A percentile compares a stretch with the other conserved stretches of the same genome.
Conservation (phyloP, 2,329 filamentous ascomycete genomes). For the Ophiostoma himal-ulmi region DNA sequence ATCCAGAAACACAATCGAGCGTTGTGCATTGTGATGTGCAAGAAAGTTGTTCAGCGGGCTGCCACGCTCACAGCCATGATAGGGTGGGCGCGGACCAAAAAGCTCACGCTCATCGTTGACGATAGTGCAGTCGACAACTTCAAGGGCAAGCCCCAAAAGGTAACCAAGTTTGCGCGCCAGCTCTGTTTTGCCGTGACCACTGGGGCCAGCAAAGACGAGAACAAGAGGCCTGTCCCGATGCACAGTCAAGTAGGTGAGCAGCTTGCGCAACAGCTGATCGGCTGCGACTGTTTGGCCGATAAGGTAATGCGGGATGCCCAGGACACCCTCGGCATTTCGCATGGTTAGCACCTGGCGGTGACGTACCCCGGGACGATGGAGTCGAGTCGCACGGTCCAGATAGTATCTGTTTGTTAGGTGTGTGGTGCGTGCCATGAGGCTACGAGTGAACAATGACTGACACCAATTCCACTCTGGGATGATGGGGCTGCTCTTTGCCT, state of each 20-base stretch:
- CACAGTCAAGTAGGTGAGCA: slow-evolving; percentile 20
- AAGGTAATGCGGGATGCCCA: slow-evolving; percentile 19
- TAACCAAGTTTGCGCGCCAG: slow-evolving; percentile 20
- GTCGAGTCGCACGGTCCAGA: slow-evolving; percentile 17
- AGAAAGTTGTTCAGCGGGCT: slow-evolving; percentile 23
- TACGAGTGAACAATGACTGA: neutral
- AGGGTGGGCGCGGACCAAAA: slow-evolving; percentile 20
- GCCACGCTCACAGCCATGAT: slow-evolving; percentile 19
- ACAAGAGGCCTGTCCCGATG: slow-evolving; percentile 18
- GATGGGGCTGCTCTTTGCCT: neutral
- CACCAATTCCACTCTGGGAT: slow-evolving; percentile 2
- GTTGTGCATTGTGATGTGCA: neutral
- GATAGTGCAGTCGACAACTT: slow-evolving; percentile 23
- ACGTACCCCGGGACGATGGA: slow-evolving; percentile 16
- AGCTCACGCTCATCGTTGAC: slow-evolving; percentile 21
- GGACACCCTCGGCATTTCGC: slow-evolving; percentile 16
- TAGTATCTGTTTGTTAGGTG: slow-evolving; percentile 21
- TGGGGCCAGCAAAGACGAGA: slow-evolving; percentile 22
- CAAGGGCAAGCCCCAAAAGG: slow-evolving; percentile 16
- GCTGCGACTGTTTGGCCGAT: slow-evolving; percentile 21
- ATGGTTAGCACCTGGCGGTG: slow-evolving; percentile 14
- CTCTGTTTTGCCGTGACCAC: slow-evolving; percentile 24
- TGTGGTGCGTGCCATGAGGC: slow-evolving; percentile 12
- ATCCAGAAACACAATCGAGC: slow-evolving; percentile 15
- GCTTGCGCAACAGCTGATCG: slow-evolving; percentile 18